Conservation (phyloP, 148 eudicot genomes). For the Suaeda aralocaspica region DNA sequence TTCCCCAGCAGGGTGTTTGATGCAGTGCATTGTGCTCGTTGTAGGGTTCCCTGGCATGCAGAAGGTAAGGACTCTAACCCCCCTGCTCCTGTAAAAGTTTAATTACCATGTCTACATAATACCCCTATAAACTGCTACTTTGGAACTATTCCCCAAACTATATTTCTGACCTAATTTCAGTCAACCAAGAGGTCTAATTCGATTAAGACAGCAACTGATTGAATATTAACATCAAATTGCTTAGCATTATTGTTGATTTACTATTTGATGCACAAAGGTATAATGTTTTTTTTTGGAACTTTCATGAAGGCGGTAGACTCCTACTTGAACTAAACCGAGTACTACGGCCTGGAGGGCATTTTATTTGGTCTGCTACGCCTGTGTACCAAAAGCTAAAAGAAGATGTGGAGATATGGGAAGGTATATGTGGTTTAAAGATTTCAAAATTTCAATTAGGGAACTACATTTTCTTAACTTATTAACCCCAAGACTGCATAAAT, state of each 20-base stretch:
- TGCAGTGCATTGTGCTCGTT: conserved; percentile 78
- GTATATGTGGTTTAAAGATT: conserved; percentile 38
- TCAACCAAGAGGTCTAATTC: background rate
- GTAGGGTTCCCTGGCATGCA: conserved; percentile 92
- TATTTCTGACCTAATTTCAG: background rate
- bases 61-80: conserved; percentile 39
- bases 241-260: background rate
- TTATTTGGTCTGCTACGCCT: conserved; percentile 94
- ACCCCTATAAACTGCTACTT: too few relatives aligned
- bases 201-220: background rate
- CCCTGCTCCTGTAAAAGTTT: background rate
- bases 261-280: background rate
- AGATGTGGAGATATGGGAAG: conserved; percentile 83
- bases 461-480: background rate
- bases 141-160: too few relatives aligned
- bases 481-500: background rate
- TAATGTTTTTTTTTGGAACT: background rate
- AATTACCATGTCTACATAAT: background rate
- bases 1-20: conserved; percentile 79
- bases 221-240: background rate
- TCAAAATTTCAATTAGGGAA: conserved; percentile 1
- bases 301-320: conserved; percentile 68
- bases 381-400: conserved; percentile 71
- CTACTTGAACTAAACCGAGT: conserved; percentile 78
- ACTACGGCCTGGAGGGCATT: conserved; percentile 81